Evolutionary conservation across 2,329 filamentous ascomycete genomes (phyloP).

Genomic region (Aspergillus cejpii): DNA sequence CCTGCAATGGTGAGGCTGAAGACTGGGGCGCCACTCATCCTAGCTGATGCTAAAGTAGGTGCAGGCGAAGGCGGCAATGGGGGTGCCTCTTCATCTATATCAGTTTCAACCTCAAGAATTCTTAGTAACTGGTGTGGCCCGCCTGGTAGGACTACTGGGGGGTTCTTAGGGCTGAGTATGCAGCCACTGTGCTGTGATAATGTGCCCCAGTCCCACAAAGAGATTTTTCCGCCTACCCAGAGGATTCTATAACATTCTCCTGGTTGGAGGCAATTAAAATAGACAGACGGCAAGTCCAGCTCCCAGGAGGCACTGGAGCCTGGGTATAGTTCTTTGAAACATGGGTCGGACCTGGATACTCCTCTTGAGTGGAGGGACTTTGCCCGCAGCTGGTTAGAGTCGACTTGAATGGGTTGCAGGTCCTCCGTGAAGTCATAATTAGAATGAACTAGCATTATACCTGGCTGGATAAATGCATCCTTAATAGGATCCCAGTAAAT

Average conservation of each 20-base stretch:
- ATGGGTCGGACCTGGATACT: background rate
- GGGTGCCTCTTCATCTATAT: background rate
- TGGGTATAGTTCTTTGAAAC: background rate
- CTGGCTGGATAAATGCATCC: background rate
- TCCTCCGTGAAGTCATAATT: background rate
- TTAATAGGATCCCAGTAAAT: slow-evolving; percentile 4
- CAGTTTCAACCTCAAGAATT: background rate
- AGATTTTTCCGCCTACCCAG: background rate
- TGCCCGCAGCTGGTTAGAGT: background rate
- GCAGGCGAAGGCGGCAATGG: background rate
- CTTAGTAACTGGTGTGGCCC: background rate
- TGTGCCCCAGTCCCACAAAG: background rate
- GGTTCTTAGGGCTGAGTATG: background rate
- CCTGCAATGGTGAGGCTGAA: background rate
- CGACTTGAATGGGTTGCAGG: background rate
- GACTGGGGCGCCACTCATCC: background rate
- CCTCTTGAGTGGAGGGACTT: background rate
- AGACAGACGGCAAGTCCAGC: background rate
- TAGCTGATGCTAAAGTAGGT: background rate
- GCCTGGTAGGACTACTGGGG: background rate
- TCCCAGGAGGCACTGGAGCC: background rate
- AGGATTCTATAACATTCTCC: background rate
- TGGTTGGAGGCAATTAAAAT: background rate
- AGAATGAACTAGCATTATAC: background rate
- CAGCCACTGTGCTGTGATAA: background rate